Percentiles rank a stretch among this genome's conserved stretches.
Evolutionary conservation across 78 protist species (phyloP).

Genomic region (Ministeria vibrans): DNA sequence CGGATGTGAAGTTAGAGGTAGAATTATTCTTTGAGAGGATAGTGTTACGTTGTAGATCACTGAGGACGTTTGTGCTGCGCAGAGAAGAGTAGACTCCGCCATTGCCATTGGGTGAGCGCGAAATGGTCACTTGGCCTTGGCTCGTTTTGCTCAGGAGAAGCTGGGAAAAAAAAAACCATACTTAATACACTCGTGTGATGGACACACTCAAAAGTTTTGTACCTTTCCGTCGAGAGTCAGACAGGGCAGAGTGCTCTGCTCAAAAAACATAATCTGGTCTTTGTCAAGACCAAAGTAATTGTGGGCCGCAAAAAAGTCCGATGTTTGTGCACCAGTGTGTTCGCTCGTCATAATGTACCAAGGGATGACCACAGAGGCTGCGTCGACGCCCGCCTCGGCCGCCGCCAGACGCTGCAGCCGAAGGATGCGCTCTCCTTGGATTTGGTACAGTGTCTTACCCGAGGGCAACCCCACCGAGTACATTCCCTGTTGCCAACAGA

Average conservation of each 20-base stretch:
- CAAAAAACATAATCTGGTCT: slow-evolving; percentile 70
- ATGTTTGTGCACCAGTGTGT: slow-evolving; percentile 65
- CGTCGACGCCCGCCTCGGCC: background rate
- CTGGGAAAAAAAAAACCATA: too few species aligned
- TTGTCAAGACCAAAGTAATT: slow-evolving; percentile 73
- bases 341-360: slow-evolving; percentile 85
- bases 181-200: too few species aligned
- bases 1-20: too few species aligned
- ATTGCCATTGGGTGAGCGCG: slow-evolving; percentile 90
- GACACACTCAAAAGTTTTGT: slow-evolving; percentile 46
- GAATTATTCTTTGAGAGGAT: too few species aligned
- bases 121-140: slow-evolving; percentile 26
- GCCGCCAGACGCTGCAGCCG: slow-evolving; percentile 52
- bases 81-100: slow-evolving; percentile 85
- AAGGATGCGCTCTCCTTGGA: slow-evolving; percentile 82
- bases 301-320: slow-evolving; percentile 53
- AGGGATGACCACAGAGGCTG: background rate
- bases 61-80: slow-evolving; percentile 41
- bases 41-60: too few species aligned
- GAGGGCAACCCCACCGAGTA: slow-evolving; percentile 84
- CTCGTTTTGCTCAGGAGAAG: too few species aligned
- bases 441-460: slow-evolving; percentile 80
- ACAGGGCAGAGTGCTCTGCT: slow-evolving; percentile 83
- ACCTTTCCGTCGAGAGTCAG: slow-evolving; percentile 72
- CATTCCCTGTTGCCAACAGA: slow-evolving; percentile 55